phyloP scores from a whole-genome alignment of 2,329 filamentous ascomycete species.

The Pyrenophora seminiperda region DNA sequence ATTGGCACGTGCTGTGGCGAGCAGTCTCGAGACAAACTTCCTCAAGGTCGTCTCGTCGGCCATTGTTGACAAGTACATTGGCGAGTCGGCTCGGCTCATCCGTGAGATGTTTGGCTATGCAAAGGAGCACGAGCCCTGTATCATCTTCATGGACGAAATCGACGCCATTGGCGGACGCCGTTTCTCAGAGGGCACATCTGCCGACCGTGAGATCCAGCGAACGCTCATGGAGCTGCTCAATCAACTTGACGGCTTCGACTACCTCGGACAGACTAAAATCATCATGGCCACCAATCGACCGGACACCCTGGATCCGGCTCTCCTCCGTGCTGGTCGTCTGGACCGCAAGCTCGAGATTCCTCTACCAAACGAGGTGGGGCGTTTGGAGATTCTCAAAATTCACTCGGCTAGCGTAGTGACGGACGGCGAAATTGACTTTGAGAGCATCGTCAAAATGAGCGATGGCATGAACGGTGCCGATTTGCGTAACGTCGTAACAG shows the following conservation, averaged over 20 bases:
- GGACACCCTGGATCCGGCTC: constrained; percentile 90
- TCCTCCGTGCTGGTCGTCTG: constrained; percentile 88
- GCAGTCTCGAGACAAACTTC: constrained; percentile 97
- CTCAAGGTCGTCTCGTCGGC: constrained; percentile 98
- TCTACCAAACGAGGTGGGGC: constrained; percentile 93
- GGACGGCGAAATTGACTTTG: constrained; percentile 96
- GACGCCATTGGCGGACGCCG: constrained; percentile 96
- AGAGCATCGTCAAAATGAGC: constrained; percentile 99
- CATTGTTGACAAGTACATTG: constrained; percentile 99
- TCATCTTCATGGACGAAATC: constrained; percentile 99
- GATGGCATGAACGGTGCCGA: constrained; percentile 97
- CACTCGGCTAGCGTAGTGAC: constrained; percentile 84
- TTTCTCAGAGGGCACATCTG: constrained; percentile 96
- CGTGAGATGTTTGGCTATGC: constrained; percentile 99
- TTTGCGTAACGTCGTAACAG: constrained; percentile 95
- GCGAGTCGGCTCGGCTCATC: constrained; percentile 94
- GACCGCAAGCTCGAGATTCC: constrained; percentile 99
- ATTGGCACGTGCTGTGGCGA: constrained; percentile 90
- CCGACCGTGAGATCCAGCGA: constrained; percentile 96
- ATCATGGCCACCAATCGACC: constrained; percentile 99
- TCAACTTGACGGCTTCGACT: constrained; percentile 98
- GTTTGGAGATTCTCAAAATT: constrained; percentile 97
- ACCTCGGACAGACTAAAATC: constrained; percentile 99
- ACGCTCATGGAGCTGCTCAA: constrained; percentile 99
- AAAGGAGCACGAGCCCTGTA: constrained; percentile 98